Evolutionary conservation across 2,329 filamentous ascomycete species (phyloP).

Genomic region (Herpomyces periplanetae): DNA sequence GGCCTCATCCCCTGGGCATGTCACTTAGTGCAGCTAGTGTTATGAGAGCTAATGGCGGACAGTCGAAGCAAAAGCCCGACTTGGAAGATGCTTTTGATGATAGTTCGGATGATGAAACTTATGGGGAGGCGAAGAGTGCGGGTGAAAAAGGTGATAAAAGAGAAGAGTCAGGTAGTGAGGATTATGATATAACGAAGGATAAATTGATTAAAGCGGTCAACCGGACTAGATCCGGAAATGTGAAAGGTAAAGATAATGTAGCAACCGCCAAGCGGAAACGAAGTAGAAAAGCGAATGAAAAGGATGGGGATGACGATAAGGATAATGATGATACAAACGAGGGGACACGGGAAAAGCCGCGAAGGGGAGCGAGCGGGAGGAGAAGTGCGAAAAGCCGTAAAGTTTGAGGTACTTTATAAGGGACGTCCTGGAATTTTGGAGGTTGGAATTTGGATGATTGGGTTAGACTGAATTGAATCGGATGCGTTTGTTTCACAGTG

Average conservation of each 20-base stretch:
- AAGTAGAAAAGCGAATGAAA: conserved; percentile 7
- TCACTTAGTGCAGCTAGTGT: conserved; percentile 71
- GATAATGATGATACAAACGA: conserved; percentile 13
- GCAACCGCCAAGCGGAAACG: conserved; percentile 8
- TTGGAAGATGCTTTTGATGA: conserved; percentile 86
- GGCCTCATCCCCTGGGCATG: conserved; percentile 60
- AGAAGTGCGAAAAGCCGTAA: conserved; percentile 9
- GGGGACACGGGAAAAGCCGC: conserved; percentile 14
- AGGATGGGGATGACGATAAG: conserved; percentile 7
- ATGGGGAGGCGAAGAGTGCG: conserved; percentile 11
- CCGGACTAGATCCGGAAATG: conserved; percentile 15
- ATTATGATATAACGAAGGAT: conserved; percentile 57
- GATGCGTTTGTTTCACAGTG: too few relatives aligned
- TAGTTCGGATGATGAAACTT: conserved; percentile 29
- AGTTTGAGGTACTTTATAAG: too few relatives aligned
- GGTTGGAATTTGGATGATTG: too few relatives aligned
- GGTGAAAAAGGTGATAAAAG: too few relatives aligned
- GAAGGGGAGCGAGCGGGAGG: conserved; percentile 5
- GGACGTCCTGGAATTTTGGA: too few relatives aligned
- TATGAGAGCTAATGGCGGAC: conserved; percentile 24
- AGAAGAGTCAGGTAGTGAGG: conserved; percentile 29
- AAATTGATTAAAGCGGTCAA: conserved; percentile 86
- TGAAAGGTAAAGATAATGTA: conserved; percentile 11
- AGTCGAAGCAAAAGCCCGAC: conserved; percentile 42
- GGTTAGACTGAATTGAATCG: too few relatives aligned